A percentile compares a stretch with the other conserved stretches of the same genome.
phyloP scores from a whole-genome alignment of 805 yeast genomes.

The Kluyveromyces aestuarii region DNA sequence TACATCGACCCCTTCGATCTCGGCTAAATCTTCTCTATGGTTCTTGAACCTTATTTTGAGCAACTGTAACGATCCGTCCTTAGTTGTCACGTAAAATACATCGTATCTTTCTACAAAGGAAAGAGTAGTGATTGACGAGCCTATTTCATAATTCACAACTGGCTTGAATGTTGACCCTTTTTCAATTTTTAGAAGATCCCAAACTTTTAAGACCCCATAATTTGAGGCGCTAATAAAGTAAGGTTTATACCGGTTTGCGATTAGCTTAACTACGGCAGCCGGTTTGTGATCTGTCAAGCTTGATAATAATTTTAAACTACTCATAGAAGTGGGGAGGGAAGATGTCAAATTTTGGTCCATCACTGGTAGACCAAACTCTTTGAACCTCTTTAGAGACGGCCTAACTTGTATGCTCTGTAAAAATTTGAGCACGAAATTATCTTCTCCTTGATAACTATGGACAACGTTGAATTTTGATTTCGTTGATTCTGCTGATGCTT shows the following conservation, averaged over 20 bases:
- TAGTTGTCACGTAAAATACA: constrained; percentile 45
- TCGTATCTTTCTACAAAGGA: constrained; percentile 44
- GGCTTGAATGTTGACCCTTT: constrained; percentile 49
- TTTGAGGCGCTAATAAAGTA: constrained; percentile 74
- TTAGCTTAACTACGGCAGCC: constrained; percentile 43
- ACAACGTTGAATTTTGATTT: constrained; percentile 24
- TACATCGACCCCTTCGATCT: constrained; percentile 11
- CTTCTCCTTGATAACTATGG: constrained; percentile 60
- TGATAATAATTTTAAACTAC: constrained; percentile 47
- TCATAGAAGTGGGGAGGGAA: background rate
- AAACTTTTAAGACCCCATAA: constrained; percentile 60
- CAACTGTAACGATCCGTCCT: constrained; percentile 28
- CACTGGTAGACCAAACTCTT: constrained; percentile 51
- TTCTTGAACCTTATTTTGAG: constrained; percentile 31
- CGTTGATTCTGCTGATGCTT: constrained; percentile 19
- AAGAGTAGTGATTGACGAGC: constrained; percentile 41
- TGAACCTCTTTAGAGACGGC: constrained; percentile 49
- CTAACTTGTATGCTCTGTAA: constrained; percentile 44
- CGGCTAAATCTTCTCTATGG: constrained; percentile 5
- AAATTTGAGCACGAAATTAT: constrained; percentile 52
- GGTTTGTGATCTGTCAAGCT: constrained; percentile 55
- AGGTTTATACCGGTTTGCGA: constrained; percentile 50
- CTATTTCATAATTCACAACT: constrained; percentile 37
- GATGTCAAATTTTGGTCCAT: constrained; percentile 5
- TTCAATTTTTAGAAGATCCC: constrained; percentile 66